Base-by-base conservation (phyloP, 805 yeast species). In the Zygotorulaspora chibaensis region DNA sequence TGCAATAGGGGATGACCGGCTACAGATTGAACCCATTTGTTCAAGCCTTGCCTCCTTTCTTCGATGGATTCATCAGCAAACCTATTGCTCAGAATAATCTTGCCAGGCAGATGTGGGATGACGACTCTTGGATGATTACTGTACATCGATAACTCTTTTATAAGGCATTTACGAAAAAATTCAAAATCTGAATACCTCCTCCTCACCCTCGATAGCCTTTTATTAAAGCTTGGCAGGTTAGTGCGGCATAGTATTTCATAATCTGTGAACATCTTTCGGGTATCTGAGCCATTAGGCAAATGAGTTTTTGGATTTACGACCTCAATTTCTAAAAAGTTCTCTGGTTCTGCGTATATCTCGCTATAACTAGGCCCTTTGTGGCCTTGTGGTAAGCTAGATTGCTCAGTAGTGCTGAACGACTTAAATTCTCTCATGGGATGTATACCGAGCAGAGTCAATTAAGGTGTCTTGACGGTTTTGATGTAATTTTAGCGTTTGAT, bases 1-100 rank as follows among this genome's bases (percentile, higher is more conserved):
- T 93, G 98, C 48, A 91, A 68, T 50, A 91, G 68, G 1, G 99
- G 99, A 65, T 91, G 99, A 10, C 96, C 93, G 11, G 95, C 93
- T 15, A 90, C 95, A 13, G 80, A 73, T 36, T 71, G 73, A 34
- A 93, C 63, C 67, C 95, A 91, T 59, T 79, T 78, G 65, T 89
- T 95, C 38, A 91, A 71, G 0, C 96, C 97, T 54, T 76, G 78
- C 46, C 96, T 71, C 58, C 99, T 75, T 41, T 80, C 81, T 58
- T 87, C 96, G 46, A 93, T 89, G 47, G 84, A 82, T 35, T 85
- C 82, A 48, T 87, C 93, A 48, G 81, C 80, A 65, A 90, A 90
- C 51, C 91, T 75, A 63, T 84, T 84, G 23, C 76, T 70, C 42
- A 82, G 65, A 44, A 80, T 69, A 31, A 86, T 83, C 63, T 91